Evolutionary conservation across 352 stramenopile species (phyloP), one percentile per base, ranked within the genome.

Genomic region (Phytophthora sansomeana): DNA sequence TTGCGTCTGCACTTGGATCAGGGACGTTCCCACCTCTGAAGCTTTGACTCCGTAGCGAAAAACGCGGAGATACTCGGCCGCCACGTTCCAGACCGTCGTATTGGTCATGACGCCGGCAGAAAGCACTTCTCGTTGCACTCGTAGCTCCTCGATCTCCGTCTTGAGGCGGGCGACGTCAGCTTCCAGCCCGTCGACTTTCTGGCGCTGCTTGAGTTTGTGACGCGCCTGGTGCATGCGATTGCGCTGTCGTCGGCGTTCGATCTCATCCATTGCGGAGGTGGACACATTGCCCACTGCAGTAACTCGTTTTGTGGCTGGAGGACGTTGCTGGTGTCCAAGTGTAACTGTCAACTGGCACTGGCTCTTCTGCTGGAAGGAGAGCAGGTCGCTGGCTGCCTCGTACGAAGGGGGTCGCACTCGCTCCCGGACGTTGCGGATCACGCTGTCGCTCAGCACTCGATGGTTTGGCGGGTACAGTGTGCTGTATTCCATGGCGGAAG

Each of bases 161-260:
- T 11, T 28, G 4, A 69, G 54, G 19, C 49, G 17, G 6, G 41
- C 17, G 28, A 59, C 59, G 48, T 11, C 17, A 1, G 10, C 14
- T n/a, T 69, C 61, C 19, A 69, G 61, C 11, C 50, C 46, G 13
- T 53, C 26, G 32, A 54, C 21, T 28, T 63, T 57, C 19, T 59
- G 35, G 11, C 38, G 44, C 35, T 69, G 53, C 47, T 69, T 69
- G 28, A 59, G 47, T 4, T 57, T 58, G 53, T 59, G 49, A 5
- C 42, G 50, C 35, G 49, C 58, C 32, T 58, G 73, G 39, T 69
- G 49, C 29, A 69, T 49, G n/a, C 53, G 42, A n/a, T 63, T 64
- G 36, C 53, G 61, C n/a, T 63, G 44, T 14, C 53, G 53, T 48
- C 61, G 38, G 0, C 54, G 48, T 28, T 53, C 52, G 1, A 59